These are phyloP conservation scores for Leptographium wingfieldii DNA, from an alignment of 2,329 filamentous ascomycete genomes.

Conservation along the genomic window DNA sequence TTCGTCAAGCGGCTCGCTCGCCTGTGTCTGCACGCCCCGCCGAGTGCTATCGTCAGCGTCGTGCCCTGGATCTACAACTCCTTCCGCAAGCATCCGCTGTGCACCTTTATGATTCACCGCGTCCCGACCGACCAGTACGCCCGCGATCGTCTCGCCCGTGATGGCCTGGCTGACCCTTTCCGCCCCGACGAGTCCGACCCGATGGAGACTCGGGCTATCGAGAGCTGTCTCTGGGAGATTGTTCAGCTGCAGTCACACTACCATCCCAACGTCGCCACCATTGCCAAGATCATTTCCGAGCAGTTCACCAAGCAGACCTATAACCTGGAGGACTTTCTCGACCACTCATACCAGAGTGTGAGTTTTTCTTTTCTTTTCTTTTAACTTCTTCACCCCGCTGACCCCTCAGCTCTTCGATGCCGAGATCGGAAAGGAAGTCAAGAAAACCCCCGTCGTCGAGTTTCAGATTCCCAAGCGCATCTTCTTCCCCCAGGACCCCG, in stretches of 20 bases:
- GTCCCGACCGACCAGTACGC: slow-evolving; percentile 45
- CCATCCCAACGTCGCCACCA: slow-evolving; percentile 89
- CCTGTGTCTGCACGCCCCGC: slow-evolving; percentile 75
- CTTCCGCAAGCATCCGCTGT: slow-evolving; percentile 76
- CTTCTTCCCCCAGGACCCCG: slow-evolving; percentile 42
- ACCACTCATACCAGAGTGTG: slow-evolving; percentile 79
- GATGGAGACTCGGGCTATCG: slow-evolving; percentile 73
- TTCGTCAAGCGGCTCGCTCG: slow-evolving; percentile 91
- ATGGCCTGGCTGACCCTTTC: slow-evolving; percentile 62
- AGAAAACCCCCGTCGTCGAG: slow-evolving; percentile 78
- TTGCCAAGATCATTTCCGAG: slow-evolving; percentile 86
- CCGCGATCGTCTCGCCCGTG: slow-evolving; percentile 40
- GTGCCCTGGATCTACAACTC: slow-evolving; percentile 95
- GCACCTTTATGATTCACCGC: slow-evolving; percentile 93
- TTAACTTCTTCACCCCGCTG: slow-evolving; percentile 18
- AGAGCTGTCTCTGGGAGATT: slow-evolving; percentile 91
- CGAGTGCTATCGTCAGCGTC: slow-evolving; percentile 75
- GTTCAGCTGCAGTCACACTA: slow-evolving; percentile 86
- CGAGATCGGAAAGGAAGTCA: slow-evolving; percentile 72
- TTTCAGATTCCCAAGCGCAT: slow-evolving; percentile 87
- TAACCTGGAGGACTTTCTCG: slow-evolving; percentile 92
- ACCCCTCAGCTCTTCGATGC: slow-evolving; percentile 54
- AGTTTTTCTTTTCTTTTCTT: slow-evolving; percentile 21
- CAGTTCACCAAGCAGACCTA: slow-evolving; percentile 96
- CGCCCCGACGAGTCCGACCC: slow-evolving; percentile 64